phyloP scores from a whole-genome alignment of 768 basidiomycete species.

The Mycena epipterygia region DNA sequence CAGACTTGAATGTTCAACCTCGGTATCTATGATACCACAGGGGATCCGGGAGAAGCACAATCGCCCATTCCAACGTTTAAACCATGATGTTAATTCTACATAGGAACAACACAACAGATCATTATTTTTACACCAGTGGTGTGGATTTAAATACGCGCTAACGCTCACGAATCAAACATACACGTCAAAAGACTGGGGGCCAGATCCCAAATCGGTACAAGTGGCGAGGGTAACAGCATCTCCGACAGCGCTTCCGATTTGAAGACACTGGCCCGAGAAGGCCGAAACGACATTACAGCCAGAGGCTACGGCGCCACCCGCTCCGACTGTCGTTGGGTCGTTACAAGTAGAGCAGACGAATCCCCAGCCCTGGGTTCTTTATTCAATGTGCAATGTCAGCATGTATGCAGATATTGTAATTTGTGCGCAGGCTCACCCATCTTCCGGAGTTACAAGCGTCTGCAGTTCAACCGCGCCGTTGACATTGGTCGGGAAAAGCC shows the following conservation, averaged over 20 bases:
- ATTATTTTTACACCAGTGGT: too few species aligned
- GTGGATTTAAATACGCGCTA: too few species aligned
- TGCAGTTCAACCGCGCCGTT: constrained; percentile 19
- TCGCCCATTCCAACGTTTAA: too few species aligned
- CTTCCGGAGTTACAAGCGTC: constrained; percentile 25
- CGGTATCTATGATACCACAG: too few species aligned
- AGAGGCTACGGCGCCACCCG: constrained; percentile 1
- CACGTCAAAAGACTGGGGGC: constrained; percentile 23
- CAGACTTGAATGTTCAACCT: too few species aligned
- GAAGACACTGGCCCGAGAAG: constrained; percentile 19
- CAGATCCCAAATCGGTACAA: constrained; percentile 13
- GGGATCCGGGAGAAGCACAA: too few species aligned
- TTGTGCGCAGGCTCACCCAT: constrained; percentile 7
- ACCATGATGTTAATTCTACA: too few species aligned
- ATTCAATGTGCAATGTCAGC: background rate
- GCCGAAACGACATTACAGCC: constrained; percentile 13
- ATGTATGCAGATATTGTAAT: background rate
- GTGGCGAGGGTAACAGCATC: constrained; percentile 13
- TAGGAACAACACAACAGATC: too few species aligned
- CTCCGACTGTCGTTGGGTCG: constrained; percentile 1
- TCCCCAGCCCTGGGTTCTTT: constrained; percentile 26
- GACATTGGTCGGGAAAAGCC: constrained; percentile 12
- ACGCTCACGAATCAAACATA: too few species aligned
- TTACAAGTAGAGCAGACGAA: constrained; percentile 27
- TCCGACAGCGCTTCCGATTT: constrained; percentile 19